Conservation (phyloP, 352 stramenopile genomes). For the Pythium folliculosum region DNA sequence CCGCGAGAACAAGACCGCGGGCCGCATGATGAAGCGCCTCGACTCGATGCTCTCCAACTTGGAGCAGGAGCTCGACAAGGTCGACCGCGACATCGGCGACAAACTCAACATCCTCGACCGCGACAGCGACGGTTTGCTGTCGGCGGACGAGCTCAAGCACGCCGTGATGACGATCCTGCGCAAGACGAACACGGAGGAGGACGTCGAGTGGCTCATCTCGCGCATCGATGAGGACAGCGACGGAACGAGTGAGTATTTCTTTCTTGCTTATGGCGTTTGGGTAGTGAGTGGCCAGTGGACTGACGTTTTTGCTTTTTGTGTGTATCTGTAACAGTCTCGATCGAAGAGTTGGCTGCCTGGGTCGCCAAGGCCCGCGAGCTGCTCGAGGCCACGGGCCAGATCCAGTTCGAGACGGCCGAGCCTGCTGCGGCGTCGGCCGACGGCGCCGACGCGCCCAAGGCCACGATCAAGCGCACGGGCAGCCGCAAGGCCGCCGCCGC, state of each 20-base stretch:
- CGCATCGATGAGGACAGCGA: slow-evolving; percentile 93
- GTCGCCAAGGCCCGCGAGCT: slow-evolving; percentile 86
- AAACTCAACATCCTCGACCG: slow-evolving; percentile 97
- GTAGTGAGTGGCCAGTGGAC: slow-evolving; percentile 3
- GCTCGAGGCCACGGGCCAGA: slow-evolving; percentile 83
- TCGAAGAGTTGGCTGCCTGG: slow-evolving; percentile 93
- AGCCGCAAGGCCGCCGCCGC: slow-evolving; percentile 48
- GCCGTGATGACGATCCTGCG: slow-evolving; percentile 95
- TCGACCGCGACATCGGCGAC: slow-evolving; percentile 96
- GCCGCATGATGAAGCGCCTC: slow-evolving; percentile 91
- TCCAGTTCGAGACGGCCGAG: slow-evolving; percentile 49
- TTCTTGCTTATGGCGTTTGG: not conserved
- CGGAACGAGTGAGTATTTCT: slow-evolving; percentile 68
- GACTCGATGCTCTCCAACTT: slow-evolving; percentile 94
- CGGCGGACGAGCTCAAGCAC: slow-evolving; percentile 94
- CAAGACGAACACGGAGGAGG: slow-evolving; percentile 92
- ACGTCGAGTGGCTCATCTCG: slow-evolving; percentile 94
- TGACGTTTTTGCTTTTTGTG: slow-evolving; percentile 24
- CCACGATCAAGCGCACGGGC: slow-evolving; percentile 64
- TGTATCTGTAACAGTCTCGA: slow-evolving; percentile 67
- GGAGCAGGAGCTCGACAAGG: slow-evolving; percentile 93
- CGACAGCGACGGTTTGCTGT: slow-evolving; percentile 96
- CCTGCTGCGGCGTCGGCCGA: slow-evolving; percentile 21
- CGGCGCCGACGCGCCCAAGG: slow-evolving; percentile 38
- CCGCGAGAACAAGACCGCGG: slow-evolving; percentile 89